A percentile compares a stretch with the other conserved stretches of the same genome.
These are phyloP conservation scores for Tetracentron sinense DNA, from an alignment of 164 flowering plant genomes.

Conservation along the genomic window DNA sequence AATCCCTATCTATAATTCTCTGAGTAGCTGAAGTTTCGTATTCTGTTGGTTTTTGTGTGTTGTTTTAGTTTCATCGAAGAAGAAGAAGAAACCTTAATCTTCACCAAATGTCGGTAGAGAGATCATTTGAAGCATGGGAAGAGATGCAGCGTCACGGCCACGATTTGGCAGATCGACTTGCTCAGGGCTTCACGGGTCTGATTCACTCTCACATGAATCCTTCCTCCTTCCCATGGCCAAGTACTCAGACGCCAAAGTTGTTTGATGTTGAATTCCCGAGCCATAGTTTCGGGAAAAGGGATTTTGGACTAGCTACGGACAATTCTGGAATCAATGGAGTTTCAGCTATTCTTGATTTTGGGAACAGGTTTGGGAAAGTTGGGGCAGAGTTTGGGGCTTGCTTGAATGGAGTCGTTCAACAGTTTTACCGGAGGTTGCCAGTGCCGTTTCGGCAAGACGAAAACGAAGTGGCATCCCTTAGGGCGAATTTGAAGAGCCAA, in stretches of 20 bases:
- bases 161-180: conserved; percentile 77
- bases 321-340: conserved; percentile 54
- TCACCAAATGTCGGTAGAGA: conserved; percentile 63
- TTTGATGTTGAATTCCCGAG: conserved; percentile 60
- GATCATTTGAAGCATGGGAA: conserved; percentile 95
- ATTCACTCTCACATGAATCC: conserved; percentile 67
- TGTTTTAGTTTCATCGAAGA: no score
- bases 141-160: conserved; percentile 95
- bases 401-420: conserved; percentile 77
- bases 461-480: conserved; percentile 21
- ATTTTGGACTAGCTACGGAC: conserved; percentile 38
- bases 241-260: conserved; percentile 39
- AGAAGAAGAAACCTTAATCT: neutral
- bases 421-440: conserved; percentile 67
- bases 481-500: conserved; percentile 26
- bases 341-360: conserved; percentile 75
- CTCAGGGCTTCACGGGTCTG: conserved; percentile 78
- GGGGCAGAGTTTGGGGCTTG: conserved; percentile 82
- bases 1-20: no score
- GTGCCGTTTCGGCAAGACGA: conserved; percentile 60
- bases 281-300: conserved; percentile 36
- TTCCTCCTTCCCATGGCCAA: conserved; percentile 74
- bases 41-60: no score
- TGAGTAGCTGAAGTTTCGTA: no score
- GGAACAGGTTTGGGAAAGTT: conserved; percentile 81